phyloP scores from a whole-genome alignment of 495 filamentous ascomycete species.

The Glonium stellatum region DNA sequence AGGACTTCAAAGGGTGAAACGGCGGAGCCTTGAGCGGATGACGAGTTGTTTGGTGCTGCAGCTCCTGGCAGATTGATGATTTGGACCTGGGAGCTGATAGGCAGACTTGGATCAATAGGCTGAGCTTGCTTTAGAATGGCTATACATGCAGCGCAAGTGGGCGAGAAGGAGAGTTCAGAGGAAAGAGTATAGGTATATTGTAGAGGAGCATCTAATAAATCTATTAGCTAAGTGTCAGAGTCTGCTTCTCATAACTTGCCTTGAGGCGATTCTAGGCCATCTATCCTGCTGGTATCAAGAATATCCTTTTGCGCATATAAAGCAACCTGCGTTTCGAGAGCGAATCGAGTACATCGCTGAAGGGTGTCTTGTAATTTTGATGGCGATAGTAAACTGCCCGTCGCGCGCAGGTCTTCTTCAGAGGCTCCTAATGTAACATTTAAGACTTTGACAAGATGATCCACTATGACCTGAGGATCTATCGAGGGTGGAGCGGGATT shows the following conservation, averaged over 20 bases:
- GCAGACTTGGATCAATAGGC: slow-evolving; percentile 71
- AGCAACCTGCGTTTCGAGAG: slow-evolving; percentile 74
- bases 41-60: slow-evolving; percentile 54
- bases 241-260: slow-evolving; percentile 35
- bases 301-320: slow-evolving; percentile 87
- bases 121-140: slow-evolving; percentile 83
- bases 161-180: slow-evolving; percentile 68
- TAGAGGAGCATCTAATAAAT: slow-evolving; percentile 31
- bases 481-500: slow-evolving; percentile 40
- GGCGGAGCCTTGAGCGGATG: slow-evolving; percentile 59
- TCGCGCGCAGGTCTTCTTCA: slow-evolving; percentile 66
- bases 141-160: slow-evolving; percentile 74
- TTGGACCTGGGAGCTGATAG: slow-evolving; percentile 78
- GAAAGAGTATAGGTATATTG: slow-evolving; percentile 70
- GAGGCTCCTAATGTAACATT: slow-evolving; percentile 80
- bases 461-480: slow-evolving; percentile 59
- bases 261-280: slow-evolving; percentile 46
- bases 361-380: slow-evolving; percentile 65
- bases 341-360: slow-evolving; percentile 81
- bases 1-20: slow-evolving; percentile 85
- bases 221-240: slow-evolving; percentile 12
- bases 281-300: slow-evolving; percentile 30
- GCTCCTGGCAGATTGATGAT: slow-evolving; percentile 84
- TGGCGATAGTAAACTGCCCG: slow-evolving; percentile 75
- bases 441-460: slow-evolving; percentile 72